A percentile compares a stretch with the other conserved stretches of the same genome.
Conservation (phyloP, 352 stramenopile species). For the Phytophthora fragariaefolia region DNA sequence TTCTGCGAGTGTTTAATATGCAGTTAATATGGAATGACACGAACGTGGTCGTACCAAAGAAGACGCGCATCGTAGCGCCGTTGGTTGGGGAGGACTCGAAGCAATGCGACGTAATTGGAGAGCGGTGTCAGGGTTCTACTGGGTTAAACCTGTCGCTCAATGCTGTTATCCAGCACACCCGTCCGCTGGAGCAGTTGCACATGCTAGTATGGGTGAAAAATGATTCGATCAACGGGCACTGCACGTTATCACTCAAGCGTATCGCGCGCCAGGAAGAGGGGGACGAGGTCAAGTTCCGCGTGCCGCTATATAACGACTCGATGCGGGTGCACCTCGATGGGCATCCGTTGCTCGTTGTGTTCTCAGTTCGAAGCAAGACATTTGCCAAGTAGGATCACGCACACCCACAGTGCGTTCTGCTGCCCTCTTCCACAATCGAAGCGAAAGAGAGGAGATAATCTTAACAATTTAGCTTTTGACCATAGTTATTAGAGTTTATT, state of each 20-base stretch:
- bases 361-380: conserved; percentile 84
- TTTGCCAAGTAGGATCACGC: conserved; percentile 71
- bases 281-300: conserved; percentile 74
- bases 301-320: conserved; percentile 83
- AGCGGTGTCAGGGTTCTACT: conserved; percentile 61
- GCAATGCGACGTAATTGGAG: conserved; percentile 81
- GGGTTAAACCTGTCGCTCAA: conserved; percentile 74
- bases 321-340: conserved; percentile 79
- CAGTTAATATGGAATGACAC: conserved; percentile 67
- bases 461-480: conserved; percentile 21
- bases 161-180: conserved; percentile 73
- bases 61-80: conserved; percentile 74
- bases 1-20: conserved; percentile 82
- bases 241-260: conserved; percentile 81
- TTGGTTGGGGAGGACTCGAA: conserved; percentile 80
- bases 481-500: conserved; percentile 3
- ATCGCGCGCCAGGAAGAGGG: conserved; percentile 73
- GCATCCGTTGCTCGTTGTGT: conserved; percentile 73
- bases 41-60: conserved; percentile 80
- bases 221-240: conserved; percentile 80
- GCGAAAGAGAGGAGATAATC: conserved; percentile 37
- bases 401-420: conserved; percentile 28
- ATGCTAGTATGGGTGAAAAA: conserved; percentile 89
- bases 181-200: conserved; percentile 76
- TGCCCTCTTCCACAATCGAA: conserved; percentile 23